Evolutionary conservation across 2,329 filamentous ascomycete genomes (phyloP).

Genomic region (Lachnellula hyalina): DNA sequence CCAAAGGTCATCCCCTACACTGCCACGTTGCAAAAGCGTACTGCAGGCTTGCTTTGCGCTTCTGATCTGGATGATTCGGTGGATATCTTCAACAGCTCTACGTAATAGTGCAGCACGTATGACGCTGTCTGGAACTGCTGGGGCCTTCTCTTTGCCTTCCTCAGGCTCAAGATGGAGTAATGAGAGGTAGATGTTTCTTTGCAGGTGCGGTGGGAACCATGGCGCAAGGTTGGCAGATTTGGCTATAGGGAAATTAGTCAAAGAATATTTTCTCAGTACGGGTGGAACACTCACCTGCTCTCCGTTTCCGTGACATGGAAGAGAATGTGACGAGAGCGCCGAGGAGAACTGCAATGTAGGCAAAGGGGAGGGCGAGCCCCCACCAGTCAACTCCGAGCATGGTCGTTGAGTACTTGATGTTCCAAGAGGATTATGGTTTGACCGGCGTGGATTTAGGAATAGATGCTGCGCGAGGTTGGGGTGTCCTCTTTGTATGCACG

Average conservation of each 20-base stretch:
- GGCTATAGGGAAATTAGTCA: slow-evolving; percentile 40
- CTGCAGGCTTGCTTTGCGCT: slow-evolving; percentile 84
- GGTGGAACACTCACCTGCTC: slow-evolving; percentile 59
- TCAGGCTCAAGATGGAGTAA: slow-evolving; percentile 73
- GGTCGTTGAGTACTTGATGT: slow-evolving; percentile 16
- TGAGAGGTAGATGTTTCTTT: slow-evolving; percentile 91
- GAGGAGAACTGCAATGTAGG: slow-evolving; percentile 82
- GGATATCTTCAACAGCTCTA: slow-evolving; percentile 88
- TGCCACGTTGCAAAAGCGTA: slow-evolving; percentile 78
- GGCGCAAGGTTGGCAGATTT: slow-evolving; percentile 81
- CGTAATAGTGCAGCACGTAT: slow-evolving; percentile 83
- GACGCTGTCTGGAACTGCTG: slow-evolving; percentile 73
- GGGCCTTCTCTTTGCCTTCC: slow-evolving; percentile 58
- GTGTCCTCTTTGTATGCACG: no score
- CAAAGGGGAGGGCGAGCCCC: slow-evolving; percentile 78
- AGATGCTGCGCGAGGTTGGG: no score
- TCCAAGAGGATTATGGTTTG: not conserved
- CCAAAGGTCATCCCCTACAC: slow-evolving; percentile 93
- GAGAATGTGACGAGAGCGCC: slow-evolving; percentile 91
- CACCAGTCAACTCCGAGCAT: slow-evolving; percentile 62
- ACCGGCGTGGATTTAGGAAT: no score
- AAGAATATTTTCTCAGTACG: slow-evolving; percentile 12
- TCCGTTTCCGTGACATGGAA: slow-evolving; percentile 85
- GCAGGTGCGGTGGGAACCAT: slow-evolving; percentile 88
- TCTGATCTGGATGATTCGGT: slow-evolving; percentile 82